phyloP scores from a whole-genome alignment of 108 stramenopile genomes.

The Mediolabrus comicus region DNA sequence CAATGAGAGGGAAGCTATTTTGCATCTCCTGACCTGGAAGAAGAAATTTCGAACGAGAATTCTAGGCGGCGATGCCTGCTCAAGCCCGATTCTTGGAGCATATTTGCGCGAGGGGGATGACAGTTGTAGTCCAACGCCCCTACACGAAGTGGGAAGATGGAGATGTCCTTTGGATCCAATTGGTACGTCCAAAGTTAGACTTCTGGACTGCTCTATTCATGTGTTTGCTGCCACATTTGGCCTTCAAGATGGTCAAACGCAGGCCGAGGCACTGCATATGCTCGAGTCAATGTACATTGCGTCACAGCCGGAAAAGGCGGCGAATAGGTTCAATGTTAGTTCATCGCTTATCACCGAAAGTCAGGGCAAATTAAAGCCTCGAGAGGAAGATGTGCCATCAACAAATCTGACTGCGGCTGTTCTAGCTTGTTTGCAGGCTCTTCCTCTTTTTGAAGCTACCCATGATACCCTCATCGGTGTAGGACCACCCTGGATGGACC shows the following conservation, averaged over 20 bases:
- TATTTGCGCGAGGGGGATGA: constrained; percentile 34
- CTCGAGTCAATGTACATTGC: constrained; percentile 44
- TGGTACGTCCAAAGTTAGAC: constrained; percentile 65
- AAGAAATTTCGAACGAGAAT: constrained; percentile 15
- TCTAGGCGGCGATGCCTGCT: constrained; percentile 16
- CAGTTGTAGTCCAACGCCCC: constrained; percentile 61
- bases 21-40: constrained; percentile 44
- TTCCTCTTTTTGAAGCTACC: constrained; percentile 77
- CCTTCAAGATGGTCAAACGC: constrained; percentile 75
- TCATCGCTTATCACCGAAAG: constrained; percentile 50
- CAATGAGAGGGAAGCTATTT: constrained; percentile 72
- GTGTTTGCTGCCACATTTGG: constrained; percentile 87
- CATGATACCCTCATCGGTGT: constrained; percentile 69
- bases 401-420: constrained; percentile 70
- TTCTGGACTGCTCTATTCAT: constrained; percentile 81
- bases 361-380: constrained; percentile 44
- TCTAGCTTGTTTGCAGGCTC: constrained; percentile 71
- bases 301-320: constrained; percentile 34
- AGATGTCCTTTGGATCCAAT: constrained; percentile 68
- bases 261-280: constrained; percentile 67
- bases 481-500: constrained; percentile 88
- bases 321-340: constrained; percentile 42
- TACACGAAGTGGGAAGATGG: constrained; percentile 88
- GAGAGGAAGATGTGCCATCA: constrained; percentile 59
- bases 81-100: constrained; percentile 62